phyloP scores from a whole-genome alignment of 768 basidiomycete genomes.

The Boletellus ananiceps region DNA sequence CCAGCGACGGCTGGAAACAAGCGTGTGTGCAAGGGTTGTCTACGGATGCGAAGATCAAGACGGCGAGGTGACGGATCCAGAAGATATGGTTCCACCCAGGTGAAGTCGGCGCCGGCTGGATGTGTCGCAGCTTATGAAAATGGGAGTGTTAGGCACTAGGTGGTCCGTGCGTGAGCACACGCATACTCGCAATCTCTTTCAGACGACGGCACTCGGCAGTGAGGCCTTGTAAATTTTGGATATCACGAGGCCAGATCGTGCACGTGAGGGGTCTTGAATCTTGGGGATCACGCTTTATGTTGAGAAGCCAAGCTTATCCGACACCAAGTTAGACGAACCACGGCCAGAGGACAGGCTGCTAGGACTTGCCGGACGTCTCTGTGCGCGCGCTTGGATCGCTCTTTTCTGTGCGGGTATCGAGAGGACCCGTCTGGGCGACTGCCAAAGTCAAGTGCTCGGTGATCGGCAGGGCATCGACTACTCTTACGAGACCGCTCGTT shows the following conservation, averaged over 20 bases:
- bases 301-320: constrained; percentile 48
- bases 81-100: constrained; percentile 18
- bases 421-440: constrained; percentile 51
- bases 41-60: constrained; percentile 49
- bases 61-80: constrained; percentile 4
- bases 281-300: constrained; percentile 40
- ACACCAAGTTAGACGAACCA: background rate
- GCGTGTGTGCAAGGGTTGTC: constrained; percentile 44
- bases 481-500: background rate
- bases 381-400: constrained; percentile 29
- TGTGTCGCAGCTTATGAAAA: constrained; percentile 12
- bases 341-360: background rate
- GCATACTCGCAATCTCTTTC: constrained; percentile 46
- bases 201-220: constrained; percentile 55
- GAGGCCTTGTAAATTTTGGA: constrained; percentile 42
- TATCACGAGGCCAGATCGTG: constrained; percentile 40
- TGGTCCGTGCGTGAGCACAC: background rate
- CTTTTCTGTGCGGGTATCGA: constrained; percentile 30
- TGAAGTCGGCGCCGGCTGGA: constrained; percentile 8
- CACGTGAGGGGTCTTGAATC: constrained; percentile 41
- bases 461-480: constrained; percentile 41
- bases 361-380: constrained; percentile 36
- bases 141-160: background rate
- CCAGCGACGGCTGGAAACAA: constrained; percentile 64
- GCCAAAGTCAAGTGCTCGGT: constrained; percentile 48